These are phyloP conservation scores for Podaxis sp. DNA, from an alignment of 768 basidiomycete genomes.

Conservation along the genomic window DNA sequence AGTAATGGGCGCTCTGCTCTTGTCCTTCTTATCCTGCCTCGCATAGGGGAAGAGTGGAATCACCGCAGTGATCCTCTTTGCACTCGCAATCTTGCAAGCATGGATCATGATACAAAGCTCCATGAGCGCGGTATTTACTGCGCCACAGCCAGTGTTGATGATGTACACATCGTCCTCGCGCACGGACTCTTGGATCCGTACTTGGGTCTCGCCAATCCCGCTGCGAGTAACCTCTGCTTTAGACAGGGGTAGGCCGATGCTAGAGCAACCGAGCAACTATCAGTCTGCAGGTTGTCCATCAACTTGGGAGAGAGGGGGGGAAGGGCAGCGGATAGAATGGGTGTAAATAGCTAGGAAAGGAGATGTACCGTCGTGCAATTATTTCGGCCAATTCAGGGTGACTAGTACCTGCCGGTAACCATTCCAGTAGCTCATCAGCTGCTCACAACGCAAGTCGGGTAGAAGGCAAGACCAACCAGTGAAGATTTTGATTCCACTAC, in stretches of 20 bases:
- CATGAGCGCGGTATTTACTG: slow-evolving; percentile 94
- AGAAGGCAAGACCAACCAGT: slow-evolving; percentile 37
- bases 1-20: slow-evolving; percentile 95
- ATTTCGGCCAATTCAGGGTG: slow-evolving; percentile 95
- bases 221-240: slow-evolving; percentile 87
- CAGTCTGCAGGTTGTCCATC: neutral
- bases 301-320: slow-evolving; percentile 1
- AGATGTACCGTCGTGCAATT: slow-evolving; percentile 82
- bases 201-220: slow-evolving; percentile 88
- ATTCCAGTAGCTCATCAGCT: slow-evolving; percentile 10
- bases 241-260: slow-evolving; percentile 87
- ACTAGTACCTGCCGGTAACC: slow-evolving; percentile 68
- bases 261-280: slow-evolving; percentile 34
- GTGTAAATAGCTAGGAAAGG: slow-evolving; percentile 20
- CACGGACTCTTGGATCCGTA: slow-evolving; percentile 92
- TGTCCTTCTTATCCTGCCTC: slow-evolving; percentile 99
- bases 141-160: slow-evolving; percentile 87
- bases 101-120: slow-evolving; percentile 99
- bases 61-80: slow-evolving; percentile 97
- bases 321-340: slow-evolving; percentile 18
- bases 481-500: slow-evolving; percentile 58
- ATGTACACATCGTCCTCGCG: slow-evolving; percentile 99
- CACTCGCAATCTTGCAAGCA: slow-evolving; percentile 99
- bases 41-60: slow-evolving; percentile 97
- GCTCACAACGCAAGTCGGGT: slow-evolving; percentile 1